These are phyloP conservation scores for Taiozyma onychis DNA, from an alignment of 1,139 yeast species.

Conservation along the genomic window DNA sequence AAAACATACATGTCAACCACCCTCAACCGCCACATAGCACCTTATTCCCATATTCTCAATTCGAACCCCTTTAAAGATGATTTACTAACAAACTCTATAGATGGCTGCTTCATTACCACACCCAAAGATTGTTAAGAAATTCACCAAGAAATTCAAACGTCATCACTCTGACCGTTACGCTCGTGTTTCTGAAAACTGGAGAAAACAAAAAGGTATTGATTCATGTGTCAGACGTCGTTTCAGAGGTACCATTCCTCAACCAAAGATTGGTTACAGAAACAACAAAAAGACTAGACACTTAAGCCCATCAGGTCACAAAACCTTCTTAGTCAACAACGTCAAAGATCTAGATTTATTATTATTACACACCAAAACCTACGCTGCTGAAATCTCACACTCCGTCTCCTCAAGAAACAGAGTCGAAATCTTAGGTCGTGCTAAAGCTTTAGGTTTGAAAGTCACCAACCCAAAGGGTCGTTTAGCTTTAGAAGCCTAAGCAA, in stretches of 20 bases:
- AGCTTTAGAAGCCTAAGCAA: conserved; percentile 85
- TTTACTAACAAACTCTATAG: conserved; percentile 15
- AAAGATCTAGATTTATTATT: conserved; percentile 93
- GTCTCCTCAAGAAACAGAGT: conserved; percentile 98
- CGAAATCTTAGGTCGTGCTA: conserved; percentile 93
- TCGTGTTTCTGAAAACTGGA: conserved; percentile 99
- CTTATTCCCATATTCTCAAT: neutral
- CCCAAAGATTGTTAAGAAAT: conserved; percentile 99
- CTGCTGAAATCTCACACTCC: conserved; percentile 99
- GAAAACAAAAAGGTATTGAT: conserved; percentile 99
- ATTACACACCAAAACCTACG: conserved; percentile 97
- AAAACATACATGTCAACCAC: neutral
- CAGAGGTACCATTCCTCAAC: conserved; percentile 99
- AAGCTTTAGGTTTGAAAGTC: conserved; percentile 97
- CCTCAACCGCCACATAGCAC: neutral
- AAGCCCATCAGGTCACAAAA: conserved; percentile 98
- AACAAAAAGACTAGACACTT: conserved; percentile 97
- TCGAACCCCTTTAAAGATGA: neutral
- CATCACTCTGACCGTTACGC: conserved; percentile 99
- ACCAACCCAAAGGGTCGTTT: conserved; percentile 99
- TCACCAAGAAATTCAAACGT: conserved; percentile 98
- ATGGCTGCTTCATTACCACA: conserved; percentile 98
- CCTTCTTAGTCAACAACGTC: conserved; percentile 87
- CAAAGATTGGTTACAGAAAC: conserved; percentile 99
- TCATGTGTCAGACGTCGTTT: conserved; percentile 99